These are phyloP conservation scores for Pseudomicrostroma phylloplanum DNA, from an alignment of 1,284 basidiomycete genomes.

Conservation along the genomic window DNA sequence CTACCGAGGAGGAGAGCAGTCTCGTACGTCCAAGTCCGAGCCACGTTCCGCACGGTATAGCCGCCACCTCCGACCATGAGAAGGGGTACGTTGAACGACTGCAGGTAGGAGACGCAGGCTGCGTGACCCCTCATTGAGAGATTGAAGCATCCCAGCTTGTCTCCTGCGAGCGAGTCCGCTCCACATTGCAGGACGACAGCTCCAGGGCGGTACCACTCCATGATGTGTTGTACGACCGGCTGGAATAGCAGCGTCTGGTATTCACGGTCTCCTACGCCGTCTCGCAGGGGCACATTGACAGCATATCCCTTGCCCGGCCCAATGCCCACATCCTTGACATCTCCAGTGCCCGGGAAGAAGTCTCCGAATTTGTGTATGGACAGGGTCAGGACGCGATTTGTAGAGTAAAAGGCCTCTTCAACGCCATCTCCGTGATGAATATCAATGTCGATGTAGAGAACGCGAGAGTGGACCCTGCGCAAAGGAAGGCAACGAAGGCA, in stretches of 20 bases:
- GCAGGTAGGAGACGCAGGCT: constrained; percentile 79
- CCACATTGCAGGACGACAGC: constrained; percentile 92
- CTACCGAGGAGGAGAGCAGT: constrained; percentile 86
- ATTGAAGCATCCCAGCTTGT: constrained; percentile 95
- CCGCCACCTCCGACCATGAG: constrained; percentile 92
- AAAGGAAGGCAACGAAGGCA: no score
- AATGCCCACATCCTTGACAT: constrained; percentile 68
- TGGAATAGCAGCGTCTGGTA: constrained; percentile 62
- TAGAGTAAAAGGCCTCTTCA: constrained; percentile 97
- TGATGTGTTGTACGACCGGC: constrained; percentile 67
- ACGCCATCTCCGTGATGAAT: constrained; percentile 98
- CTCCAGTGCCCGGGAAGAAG: constrained; percentile 84
- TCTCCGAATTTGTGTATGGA: constrained; percentile 88
- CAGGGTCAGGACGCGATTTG: constrained; percentile 93
- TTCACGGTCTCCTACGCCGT: constrained; percentile 76
- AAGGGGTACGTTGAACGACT: constrained; percentile 76
- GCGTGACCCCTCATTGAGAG: constrained; percentile 85
- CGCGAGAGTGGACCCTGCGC: constrained; percentile 60
- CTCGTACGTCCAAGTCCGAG: constrained; percentile 91
- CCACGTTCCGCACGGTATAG: constrained; percentile 87
- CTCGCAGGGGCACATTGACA: constrained; percentile 86
- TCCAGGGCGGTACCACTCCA: constrained; percentile 82
- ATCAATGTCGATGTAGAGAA: constrained; percentile 96
- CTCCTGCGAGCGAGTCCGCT: constrained; percentile 87
- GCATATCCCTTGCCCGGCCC: constrained; percentile 83